These are phyloP conservation scores for Cylindrotheca closterium DNA, from an alignment of 108 stramenopile species.

Conservation along the genomic window DNA sequence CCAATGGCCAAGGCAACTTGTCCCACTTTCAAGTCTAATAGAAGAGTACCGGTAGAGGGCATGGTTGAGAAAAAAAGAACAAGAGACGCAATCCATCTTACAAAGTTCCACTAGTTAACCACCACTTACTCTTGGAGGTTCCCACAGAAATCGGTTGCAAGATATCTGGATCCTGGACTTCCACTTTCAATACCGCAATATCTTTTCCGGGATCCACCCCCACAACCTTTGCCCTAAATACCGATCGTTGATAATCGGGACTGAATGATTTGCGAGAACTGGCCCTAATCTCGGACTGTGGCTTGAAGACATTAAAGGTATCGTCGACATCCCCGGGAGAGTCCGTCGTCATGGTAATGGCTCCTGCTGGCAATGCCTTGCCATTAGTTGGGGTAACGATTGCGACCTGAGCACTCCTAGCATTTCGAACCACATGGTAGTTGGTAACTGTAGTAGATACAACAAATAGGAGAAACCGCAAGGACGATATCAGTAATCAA, in stretches of 20 bases:
- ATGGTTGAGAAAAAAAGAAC: too few species aligned
- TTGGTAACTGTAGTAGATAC: conserved; percentile 27
- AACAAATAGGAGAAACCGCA: background rate
- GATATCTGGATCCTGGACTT: conserved; percentile 46
- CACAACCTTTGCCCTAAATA: conserved; percentile 77
- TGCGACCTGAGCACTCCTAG: conserved; percentile 73
- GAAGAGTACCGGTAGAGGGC: too few species aligned
- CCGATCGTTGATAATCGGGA: conserved; percentile 36
- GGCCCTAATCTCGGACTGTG: conserved; percentile 6
- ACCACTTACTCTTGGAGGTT: conserved; percentile 31
- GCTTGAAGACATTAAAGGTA: conserved; percentile 10
- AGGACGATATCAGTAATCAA: background rate
- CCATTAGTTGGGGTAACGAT: conserved; percentile 31
- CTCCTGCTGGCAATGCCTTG: background rate
- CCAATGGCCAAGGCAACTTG: conserved; percentile 86
- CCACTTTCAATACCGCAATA: conserved; percentile 89
- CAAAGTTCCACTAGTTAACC: too few species aligned
- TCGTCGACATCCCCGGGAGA: background rate
- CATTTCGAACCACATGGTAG: conserved; percentile 88
- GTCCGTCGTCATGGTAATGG: conserved; percentile 7
- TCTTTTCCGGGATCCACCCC: conserved; percentile 94
- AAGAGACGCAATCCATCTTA: too few species aligned
- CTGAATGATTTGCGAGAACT: conserved; percentile 28
- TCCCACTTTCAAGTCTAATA: conserved; percentile 57
- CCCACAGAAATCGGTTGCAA: conserved; percentile 59